Base-by-base conservation (phyloP, 2,329 filamentous ascomycete genomes). In the Gnomoniopsis sp. region DNA sequence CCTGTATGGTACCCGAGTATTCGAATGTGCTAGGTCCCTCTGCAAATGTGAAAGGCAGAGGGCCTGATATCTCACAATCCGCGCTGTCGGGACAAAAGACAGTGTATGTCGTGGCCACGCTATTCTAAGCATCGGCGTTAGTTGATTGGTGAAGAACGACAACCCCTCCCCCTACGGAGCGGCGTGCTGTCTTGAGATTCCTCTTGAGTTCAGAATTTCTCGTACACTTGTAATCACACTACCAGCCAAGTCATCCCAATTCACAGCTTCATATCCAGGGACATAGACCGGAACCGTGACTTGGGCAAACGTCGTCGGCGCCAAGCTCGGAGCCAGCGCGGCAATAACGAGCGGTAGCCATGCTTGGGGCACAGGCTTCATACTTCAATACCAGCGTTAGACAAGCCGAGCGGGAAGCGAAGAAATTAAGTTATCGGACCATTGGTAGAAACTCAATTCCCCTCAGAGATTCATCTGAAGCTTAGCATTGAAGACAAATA, bases 11-110 rank as follows among this genome's bases (percentile, higher is more conserved):
- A 11, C 53, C 49, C 23, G 55, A 61, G 33, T 62, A 60, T 6
- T 38, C 49, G 23, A 81, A 70, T 4, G 76, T 79, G 41, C 69
- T 67, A 14, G 77, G 73, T 0, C 78, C 78, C 61, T 79, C 76
- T 14, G 77, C 72, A 58, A 81, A 71, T 50, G 77, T 63, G 62
- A 80, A 80, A 4, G 79, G 78, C 38, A 80, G 72, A 48, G 78
- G 76, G 15, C 77, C 73, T 7, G 74, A 74, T 8, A 81, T 68
- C 56, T 75, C 73, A 65, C 78, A 81, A 7, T 69, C 70, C 6
- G 69, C 69, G 3, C 73, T 71, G 33, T 75, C 71, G 11, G 74
- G 73, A 60, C 78, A 81, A 65, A 81, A 81, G 44, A 81, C 75
- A 58, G 78, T 80, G 61, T 78, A 80, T 23, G 76, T 75, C 17